Base-by-base conservation (phyloP, 805 yeast genomes). In the Ogataea ganodermae region DNA sequence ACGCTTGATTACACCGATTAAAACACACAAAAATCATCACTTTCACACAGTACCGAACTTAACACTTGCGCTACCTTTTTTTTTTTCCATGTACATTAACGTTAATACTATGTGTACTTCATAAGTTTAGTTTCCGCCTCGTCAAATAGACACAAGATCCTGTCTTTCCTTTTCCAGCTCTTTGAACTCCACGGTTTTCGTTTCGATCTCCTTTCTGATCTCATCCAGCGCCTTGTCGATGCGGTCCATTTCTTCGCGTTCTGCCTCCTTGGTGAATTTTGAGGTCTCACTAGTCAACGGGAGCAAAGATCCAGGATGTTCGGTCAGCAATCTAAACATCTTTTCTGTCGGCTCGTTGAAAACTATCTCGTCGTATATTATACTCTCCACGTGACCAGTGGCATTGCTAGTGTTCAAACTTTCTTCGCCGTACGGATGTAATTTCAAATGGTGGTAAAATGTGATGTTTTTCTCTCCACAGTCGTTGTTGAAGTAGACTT, bases 291-390 rank as follows among this genome's bases (percentile, higher is more conserved):
- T 59, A 23, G 67, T 52, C 54, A 46, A 65, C 3, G 80, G 74
- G 62, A 80, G 53, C 57, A 76, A 52, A 59, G 85, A 74, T 39
- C 83, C 73, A 4, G 96, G 92, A 49, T 78, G 76, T 31, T 73
- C 65, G 5, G 96, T 87, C 59, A 92, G 74, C 4, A 83, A 70
- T 55, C 85, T 89, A 69, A 94, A 92, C 67, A 90, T 80, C 17
- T 78, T 78, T 57, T 94, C 98, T 6, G 97, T 90, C 2, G 99
- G 99, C 66, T 94, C 99, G 63, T 86, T 89, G 62, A 94, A 94
- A 2, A 94, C 96, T 16, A 94, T 70, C 63, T 94, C 99, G 62
- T 94, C 99, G 59, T 86, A 94, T 33, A 84, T 69, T 2, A 81
- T 67, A 39, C 86, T 76, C 51, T 81, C 78, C 2, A 86, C 86